A percentile compares a stretch with the other conserved stretches of the same genome.
phyloP scores from a whole-genome alignment of 2,329 filamentous ascomycete species.

The Claviceps sp. region DNA sequence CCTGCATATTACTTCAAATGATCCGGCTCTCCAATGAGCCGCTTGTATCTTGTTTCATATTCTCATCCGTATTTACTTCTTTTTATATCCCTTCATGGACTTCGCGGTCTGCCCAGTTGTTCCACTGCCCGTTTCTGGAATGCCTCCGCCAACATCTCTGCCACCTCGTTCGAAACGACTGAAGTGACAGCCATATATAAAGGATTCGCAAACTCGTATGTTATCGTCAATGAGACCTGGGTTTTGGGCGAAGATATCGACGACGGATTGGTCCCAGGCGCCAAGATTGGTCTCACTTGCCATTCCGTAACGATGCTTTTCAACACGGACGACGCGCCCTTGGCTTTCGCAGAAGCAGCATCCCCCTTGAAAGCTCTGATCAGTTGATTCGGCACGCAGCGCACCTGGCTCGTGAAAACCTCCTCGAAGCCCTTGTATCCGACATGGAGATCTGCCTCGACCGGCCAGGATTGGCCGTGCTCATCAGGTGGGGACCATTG shows the following conservation, averaged over 20 bases:
- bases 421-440: constrained; percentile 79
- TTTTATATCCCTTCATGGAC: not conserved
- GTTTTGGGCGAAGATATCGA: constrained; percentile 30
- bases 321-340: constrained; percentile 40
- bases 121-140: constrained; percentile 71
- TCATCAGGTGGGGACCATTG: constrained; percentile 47
- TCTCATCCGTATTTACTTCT: not conserved
- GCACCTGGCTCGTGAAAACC: constrained; percentile 65
- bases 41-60: not conserved
- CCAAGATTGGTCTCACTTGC: constrained; percentile 41
- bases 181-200: constrained; percentile 71
- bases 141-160: constrained; percentile 78
- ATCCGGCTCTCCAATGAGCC: too few species aligned
- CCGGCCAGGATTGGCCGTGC: constrained; percentile 46
- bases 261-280: not conserved
- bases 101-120: constrained; percentile 11
- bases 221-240: constrained; percentile 61
- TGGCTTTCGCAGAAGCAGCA: constrained; percentile 27
- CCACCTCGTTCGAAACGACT: constrained; percentile 72
- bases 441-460: constrained; percentile 64
- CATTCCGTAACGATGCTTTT: constrained; percentile 57
- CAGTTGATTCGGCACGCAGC: constrained; percentile 57
- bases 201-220: constrained; percentile 81
- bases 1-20: too few species aligned
- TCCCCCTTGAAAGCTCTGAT: constrained; percentile 67